Conservation (phyloP, 352 stramenopile species). For the Phytophthora multivora region DNA sequence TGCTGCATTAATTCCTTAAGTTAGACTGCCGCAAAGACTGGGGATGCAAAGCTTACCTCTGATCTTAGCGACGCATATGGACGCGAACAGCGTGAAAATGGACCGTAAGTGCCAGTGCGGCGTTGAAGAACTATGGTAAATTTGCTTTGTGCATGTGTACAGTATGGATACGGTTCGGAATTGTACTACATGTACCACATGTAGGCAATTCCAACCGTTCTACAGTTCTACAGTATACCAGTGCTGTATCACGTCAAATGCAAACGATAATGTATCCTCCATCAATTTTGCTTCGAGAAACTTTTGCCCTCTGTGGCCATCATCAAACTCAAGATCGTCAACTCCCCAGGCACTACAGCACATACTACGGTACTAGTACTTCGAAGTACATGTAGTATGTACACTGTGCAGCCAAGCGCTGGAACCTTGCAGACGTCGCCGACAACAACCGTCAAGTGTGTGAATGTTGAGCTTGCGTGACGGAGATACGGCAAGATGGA, state of each 20-base stretch:
- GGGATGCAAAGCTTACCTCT: constrained; percentile 6
- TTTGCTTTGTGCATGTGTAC: no score
- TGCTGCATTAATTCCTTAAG: background rate
- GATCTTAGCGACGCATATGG: constrained; percentile 3
- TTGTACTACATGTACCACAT: no score
- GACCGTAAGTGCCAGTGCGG: no score
- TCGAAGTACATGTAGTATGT: no score
- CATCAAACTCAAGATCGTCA: background rate
- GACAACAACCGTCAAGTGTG: background rate
- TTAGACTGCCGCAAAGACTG: background rate
- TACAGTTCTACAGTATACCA: no score
- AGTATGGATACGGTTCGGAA: no score
- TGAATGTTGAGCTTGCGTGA: background rate
- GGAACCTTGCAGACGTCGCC: background rate
- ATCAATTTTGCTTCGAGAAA: no score
- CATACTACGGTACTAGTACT: no score
- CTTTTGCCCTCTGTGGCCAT: background rate
- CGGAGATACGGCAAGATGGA: background rate
- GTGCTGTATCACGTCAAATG: background rate
- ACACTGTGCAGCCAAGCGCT: no score
- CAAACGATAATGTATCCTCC: background rate
- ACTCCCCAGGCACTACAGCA: no score
- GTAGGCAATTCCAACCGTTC: no score
- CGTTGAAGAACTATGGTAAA: background rate
- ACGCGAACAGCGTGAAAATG: background rate